These are phyloP conservation scores for Hypoxylon sp. DNA, from an alignment of 2,329 filamentous ascomycete genomes.

Conservation along the genomic window DNA sequence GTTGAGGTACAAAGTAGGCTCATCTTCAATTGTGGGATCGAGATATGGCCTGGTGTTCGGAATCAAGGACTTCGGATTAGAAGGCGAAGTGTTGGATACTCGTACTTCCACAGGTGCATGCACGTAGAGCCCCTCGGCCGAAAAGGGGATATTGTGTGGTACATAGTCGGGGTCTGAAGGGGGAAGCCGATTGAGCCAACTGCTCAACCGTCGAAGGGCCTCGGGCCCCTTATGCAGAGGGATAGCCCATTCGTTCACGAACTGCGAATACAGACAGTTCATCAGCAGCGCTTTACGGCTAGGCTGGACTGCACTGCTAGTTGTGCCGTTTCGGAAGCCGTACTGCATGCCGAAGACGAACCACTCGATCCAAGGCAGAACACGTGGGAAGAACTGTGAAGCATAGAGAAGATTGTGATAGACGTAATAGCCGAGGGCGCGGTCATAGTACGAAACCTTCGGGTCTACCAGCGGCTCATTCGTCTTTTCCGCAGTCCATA, in stretches of 20 bases:
- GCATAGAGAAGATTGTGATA: slow-evolving; percentile 93
- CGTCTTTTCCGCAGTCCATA: slow-evolving; percentile 90
- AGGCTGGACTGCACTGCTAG: slow-evolving; percentile 82
- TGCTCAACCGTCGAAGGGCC: slow-evolving; percentile 83
- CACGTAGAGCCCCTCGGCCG: slow-evolving; percentile 83
- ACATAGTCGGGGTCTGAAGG: slow-evolving; percentile 76
- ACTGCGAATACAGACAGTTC: slow-evolving; percentile 99
- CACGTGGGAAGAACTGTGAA: slow-evolving; percentile 80
- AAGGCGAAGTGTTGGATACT: slow-evolving; percentile 77
- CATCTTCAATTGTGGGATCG: slow-evolving; percentile 78
- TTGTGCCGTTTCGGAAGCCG: slow-evolving; percentile 81
- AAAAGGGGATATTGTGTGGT: slow-evolving; percentile 81
- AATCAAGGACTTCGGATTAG: slow-evolving; percentile 36
- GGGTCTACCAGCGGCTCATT: slow-evolving; percentile 72
- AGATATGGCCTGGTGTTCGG: slow-evolving; percentile 64
- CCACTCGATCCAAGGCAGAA: slow-evolving; percentile 93
- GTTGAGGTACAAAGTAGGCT: slow-evolving; percentile 88
- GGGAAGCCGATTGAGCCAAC: slow-evolving; percentile 80
- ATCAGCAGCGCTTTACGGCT: slow-evolving; percentile 87
- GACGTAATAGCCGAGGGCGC: slow-evolving; percentile 84
- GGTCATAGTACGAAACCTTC: slow-evolving; percentile 83
- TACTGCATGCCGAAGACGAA: slow-evolving; percentile 99
- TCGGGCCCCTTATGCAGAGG: slow-evolving; percentile 89
- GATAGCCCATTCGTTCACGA: slow-evolving; percentile 98
- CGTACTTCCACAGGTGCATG: slow-evolving; percentile 96